Percentiles rank a stretch among this genome's conserved stretches.
These are phyloP conservation scores for Gastroboletus turbinatus DNA, from an alignment of 1,284 basidiomycete species.

Conservation along the genomic window DNA sequence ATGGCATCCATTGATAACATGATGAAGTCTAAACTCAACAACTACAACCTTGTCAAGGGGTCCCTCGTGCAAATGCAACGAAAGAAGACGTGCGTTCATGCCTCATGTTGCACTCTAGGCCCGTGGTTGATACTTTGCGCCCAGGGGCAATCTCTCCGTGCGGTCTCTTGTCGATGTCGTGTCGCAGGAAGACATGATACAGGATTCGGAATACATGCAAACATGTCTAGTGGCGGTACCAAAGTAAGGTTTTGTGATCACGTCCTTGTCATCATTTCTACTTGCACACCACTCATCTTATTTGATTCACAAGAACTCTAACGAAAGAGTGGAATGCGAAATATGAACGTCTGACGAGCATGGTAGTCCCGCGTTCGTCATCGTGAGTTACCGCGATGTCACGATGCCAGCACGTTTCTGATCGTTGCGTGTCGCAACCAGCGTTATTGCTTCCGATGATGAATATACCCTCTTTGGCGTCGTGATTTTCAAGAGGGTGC, in stretches of 20 bases:
- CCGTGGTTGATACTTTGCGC: slow-evolving; percentile 12
- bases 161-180: slow-evolving; percentile 87
- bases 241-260: slow-evolving; percentile 55
- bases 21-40: slow-evolving; percentile 87
- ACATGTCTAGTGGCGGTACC: slow-evolving; percentile 94
- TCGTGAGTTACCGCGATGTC: slow-evolving; percentile 49
- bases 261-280: background rate
- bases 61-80: slow-evolving; percentile 91
- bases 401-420: slow-evolving; percentile 20
- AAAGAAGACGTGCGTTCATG: slow-evolving; percentile 77
- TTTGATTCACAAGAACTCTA: slow-evolving; percentile 55
- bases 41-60: slow-evolving; percentile 94
- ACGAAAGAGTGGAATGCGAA: slow-evolving; percentile 87
- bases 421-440: slow-evolving; percentile 31
- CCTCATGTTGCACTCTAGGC: slow-evolving; percentile 6
- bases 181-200: slow-evolving; percentile 78
- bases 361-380: slow-evolving; percentile 97
- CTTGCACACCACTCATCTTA: slow-evolving; percentile 9
- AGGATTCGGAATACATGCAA: slow-evolving; percentile 91
- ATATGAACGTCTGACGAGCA: slow-evolving; percentile 86
- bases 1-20: slow-evolving; percentile 87
- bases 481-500: slow-evolving; percentile 88
- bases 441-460: slow-evolving; percentile 77
- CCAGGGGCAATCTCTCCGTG: slow-evolving; percentile 91
- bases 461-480: slow-evolving; percentile 89